These are phyloP conservation scores for Fraxinus sp. DNA, from an alignment of 305 asterid genomes.

Conservation along the genomic window DNA sequence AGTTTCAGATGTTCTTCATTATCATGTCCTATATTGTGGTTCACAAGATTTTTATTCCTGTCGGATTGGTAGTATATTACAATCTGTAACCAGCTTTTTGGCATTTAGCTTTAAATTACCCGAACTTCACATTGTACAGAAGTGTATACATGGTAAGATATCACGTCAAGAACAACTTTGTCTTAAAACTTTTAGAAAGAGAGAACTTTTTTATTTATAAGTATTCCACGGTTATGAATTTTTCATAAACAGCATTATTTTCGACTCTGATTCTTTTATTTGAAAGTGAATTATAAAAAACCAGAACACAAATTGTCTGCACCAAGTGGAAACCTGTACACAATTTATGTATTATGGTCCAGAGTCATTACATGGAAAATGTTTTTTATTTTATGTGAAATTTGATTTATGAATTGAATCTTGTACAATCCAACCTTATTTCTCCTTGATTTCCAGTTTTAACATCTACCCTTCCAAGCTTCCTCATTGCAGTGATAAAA, in stretches of 20 bases:
- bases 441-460: conserved; percentile 60
- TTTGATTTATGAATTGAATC: conserved; percentile 39
- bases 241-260: neutral
- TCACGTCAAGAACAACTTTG: neutral
- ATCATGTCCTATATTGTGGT: neutral
- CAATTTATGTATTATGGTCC: neutral
- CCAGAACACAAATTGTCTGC: neutral
- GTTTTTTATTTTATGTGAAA: neutral
- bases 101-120: neutral
- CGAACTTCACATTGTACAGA: neutral
- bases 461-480: conserved; percentile 71
- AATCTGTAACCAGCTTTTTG: neutral
- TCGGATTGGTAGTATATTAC: neutral
- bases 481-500: conserved; percentile 58
- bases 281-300: neutral
- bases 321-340: neutral
- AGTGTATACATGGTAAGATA: neutral
- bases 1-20: neutral
- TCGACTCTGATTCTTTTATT: neutral
- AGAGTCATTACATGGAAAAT: neutral
- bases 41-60: neutral
- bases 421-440: conserved; percentile 58
- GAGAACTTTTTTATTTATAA: neutral
- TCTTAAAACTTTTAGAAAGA: neutral
- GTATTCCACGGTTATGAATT: neutral